Evolutionary conservation across 768 basidiomycete species (phyloP), one percentile per base, ranked within the genome.

Genomic region (Psilocybe tampanensis): DNA sequence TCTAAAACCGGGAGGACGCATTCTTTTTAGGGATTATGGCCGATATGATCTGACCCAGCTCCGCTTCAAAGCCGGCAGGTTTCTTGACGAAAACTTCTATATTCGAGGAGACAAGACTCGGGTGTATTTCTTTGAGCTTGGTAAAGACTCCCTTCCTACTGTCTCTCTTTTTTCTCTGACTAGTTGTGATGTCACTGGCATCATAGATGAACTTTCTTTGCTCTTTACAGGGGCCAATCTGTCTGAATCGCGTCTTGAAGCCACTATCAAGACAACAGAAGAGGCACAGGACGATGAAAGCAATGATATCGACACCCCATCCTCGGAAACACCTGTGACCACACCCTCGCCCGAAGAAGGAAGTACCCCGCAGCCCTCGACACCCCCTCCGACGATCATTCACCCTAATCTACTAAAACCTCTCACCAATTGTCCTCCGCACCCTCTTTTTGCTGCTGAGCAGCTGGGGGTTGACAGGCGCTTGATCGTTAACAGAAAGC

Each of bases 41-140:
- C 85, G 96, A 22, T 82, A 98, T 67, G 96, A 99, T 68, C 83
- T 99, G 44, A 92, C 97, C 1, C 96, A 98, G 70, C 77, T 99
- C 44, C 82, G 97, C 9, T 97, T 99, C 79, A 97, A 94, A 72
- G 80, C 81, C 6, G 86, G 89, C 1, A 81, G 97, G 11, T 81
- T 98, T 54, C 82, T 98, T 11, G 91, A 94, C 42, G 94, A 95
- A 45, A 95, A 97, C 68, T 88, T 99, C 62, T 99, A 99, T 66
- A 90, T 97, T 50, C 84, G 97, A 34, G 97, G 97, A 0, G 97
- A 99, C 74, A 95, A 94, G 66, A 98, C 97, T 0, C 80, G 97
- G 36, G 97, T 99, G 0, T 98, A 98, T 72, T 99, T 98, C 71
- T 99, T 99, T 62, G 90, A 92, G 58, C 70, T 92, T 11, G 92